Base-by-base conservation (phyloP, 2,329 filamentous ascomycete species). In the Gremmenia infestans region DNA sequence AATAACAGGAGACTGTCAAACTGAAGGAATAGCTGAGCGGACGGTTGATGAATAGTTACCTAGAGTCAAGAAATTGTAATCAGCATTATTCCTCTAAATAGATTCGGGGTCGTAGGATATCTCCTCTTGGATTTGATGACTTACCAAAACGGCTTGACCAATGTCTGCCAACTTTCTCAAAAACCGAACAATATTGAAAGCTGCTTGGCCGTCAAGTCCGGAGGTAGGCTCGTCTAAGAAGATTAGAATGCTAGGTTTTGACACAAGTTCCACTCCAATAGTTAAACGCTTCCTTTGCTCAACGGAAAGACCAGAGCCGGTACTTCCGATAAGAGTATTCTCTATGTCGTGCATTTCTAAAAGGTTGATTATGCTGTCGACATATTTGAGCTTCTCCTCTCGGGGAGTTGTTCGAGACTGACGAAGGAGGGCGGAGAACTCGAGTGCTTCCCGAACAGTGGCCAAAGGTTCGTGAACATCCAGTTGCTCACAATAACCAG, bases 401-500 rank as follows among this genome's bases (percentile, higher is more conserved):
- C 79, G 80, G 2, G 89, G 77, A 15, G 88, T 81, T 51, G 86
- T 78, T 53, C 83, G 83, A 0, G 92, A 89, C 69, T 96, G 92
- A 56, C 93, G 88, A 43, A 97, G 86, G 5, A 93, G 72, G n/a
- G 92, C 92, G 65, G 86, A 91, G 72, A 97, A 97, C 65, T 84
- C 85, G 35, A 97, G 79, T 7, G 91, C 91, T 73, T 97, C 93
- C 59, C 92, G 86, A 32, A 96, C 91, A 1, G 92, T 96, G 0
- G 63, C 50, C 22, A 90, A 94, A 48, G 86, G 79, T 48, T 96
- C 78, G 69, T 96, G 91, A 12, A 96, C 79, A 80, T 97, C 92
- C 68, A 96, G 89, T 71, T 96, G 92, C 69, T 96, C 90, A 37
- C 92, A 91, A 64, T 96, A 96, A 45, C 91, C 91, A 0, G 67